These are phyloP conservation scores for Aspergillus cavernicola DNA, from an alignment of 495 filamentous ascomycete genomes.

Conservation along the genomic window DNA sequence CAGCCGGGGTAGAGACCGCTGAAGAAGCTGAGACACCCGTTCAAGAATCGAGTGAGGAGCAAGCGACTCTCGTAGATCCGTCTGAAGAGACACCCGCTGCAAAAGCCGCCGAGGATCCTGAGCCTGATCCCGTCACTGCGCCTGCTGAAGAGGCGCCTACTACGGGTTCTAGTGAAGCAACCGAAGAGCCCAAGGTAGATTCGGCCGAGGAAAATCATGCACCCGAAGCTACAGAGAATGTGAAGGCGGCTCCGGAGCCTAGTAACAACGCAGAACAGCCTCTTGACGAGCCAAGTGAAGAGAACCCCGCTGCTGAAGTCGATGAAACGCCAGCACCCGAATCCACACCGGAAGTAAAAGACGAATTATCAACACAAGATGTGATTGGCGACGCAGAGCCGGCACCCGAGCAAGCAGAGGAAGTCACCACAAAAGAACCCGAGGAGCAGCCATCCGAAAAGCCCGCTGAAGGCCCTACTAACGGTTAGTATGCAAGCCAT, in stretches of 20 bases:
- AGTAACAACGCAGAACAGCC: slow-evolving; percentile 7
- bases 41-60: slow-evolving; percentile 4
- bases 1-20: not conserved
- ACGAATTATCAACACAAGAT: not conserved
- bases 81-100: not conserved
- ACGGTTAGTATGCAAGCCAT: slow-evolving; percentile 10
- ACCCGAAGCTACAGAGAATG: slow-evolving; percentile 12
- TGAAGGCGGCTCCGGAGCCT: slow-evolving; percentile 1
- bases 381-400: not conserved
- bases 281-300: not conserved
- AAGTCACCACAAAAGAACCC: not conserved
- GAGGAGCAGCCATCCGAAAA: not conserved
- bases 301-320: not conserved
- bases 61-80: not conserved
- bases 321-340: not conserved
- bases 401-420: not conserved
- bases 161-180: not conserved
- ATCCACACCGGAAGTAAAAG: not conserved
- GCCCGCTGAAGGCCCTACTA: slow-evolving; percentile 1
- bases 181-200: slow-evolving; percentile 3
- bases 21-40: too few species aligned
- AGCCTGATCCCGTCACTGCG: not conserved
- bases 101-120: slow-evolving; percentile 9
- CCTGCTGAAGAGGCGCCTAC: slow-evolving; percentile 5
- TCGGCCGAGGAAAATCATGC: not conserved